Evolutionary conservation across 1,139 yeast species (phyloP), one percentile per base, ranked within the genome.

Genomic region (Yamadazyma atmosphaerica): DNA sequence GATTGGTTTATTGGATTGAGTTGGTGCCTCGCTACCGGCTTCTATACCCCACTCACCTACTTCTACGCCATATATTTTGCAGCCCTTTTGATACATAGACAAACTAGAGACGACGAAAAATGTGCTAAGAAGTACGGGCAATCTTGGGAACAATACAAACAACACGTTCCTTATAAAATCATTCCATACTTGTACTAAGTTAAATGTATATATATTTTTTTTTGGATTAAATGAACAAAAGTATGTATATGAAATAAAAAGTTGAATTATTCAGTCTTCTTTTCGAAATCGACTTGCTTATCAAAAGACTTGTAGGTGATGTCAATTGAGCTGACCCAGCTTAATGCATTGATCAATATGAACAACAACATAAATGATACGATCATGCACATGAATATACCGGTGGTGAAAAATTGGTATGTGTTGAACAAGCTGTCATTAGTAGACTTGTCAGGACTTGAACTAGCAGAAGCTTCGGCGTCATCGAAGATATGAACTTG

Each of bases 1-100:
- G 98, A 92, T 64, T 89, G 97, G 94, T 58, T 94, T 36, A 82
- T 89, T 56, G 89, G 97, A 0, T 74, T 87, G 69, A 81, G 95
- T 32, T 90, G 96, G 95, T 89, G 97, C 60, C 70, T 92, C 49
- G 83, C 96, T 14, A 88, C 98, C 1, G 96, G 96, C 11, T 80
- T 83, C 54, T 72, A 69, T 44, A 85, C 95, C 1, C 84, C 89
- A 3, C 66, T 92, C 51, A 87, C 98, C 0, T 92, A 92, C 58
- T 92, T 86, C 62, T 92, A 88, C 57, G 84, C 86, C 25, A 58
- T 84, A 25, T 92, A 87, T 63, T 92, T 94, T 63, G 94, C 87
- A 0, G 68, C 81, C 3, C 74, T 92, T 54, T 70, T 92, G 49
- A 60, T 92, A 31, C 98, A 92, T 59, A 80, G 99, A 59, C 98